Evolutionary conservation across 371 early-diverging fungal species (phyloP).

Genomic region (Lichtheimia ramosa): DNA sequence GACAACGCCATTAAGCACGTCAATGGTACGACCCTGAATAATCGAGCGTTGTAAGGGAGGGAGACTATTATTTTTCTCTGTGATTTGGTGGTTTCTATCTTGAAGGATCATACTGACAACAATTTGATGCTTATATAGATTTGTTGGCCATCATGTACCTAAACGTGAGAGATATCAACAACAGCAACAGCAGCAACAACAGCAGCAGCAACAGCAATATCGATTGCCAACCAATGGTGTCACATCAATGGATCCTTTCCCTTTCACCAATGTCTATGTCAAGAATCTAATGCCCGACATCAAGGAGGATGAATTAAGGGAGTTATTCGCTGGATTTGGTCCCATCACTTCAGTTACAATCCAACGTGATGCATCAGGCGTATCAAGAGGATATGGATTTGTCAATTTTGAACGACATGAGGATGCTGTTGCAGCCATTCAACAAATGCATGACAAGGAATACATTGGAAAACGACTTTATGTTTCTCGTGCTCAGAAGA

Average conservation of each 20-base stretch:
- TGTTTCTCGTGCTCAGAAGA: slow-evolving; percentile 98
- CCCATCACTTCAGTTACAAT: slow-evolving; percentile 80
- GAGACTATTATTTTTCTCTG: background rate
- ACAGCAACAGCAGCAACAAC: slow-evolving; percentile 7
- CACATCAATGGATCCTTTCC: slow-evolving; percentile 59
- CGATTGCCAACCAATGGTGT: background rate
- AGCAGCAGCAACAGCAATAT: background rate
- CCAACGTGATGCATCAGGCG: slow-evolving; percentile 77
- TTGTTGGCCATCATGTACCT: slow-evolving; percentile 89
- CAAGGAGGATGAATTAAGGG: slow-evolving; percentile 82
- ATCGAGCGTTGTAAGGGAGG: slow-evolving; percentile 72
- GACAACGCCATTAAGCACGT: slow-evolving; percentile 93
- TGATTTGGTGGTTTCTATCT: background rate
- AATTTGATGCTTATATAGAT: background rate
- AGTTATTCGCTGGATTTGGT: slow-evolving; percentile 88
- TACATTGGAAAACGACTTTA: slow-evolving; percentile 88
- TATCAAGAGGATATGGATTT: slow-evolving; percentile 93
- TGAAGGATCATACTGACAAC: too few relatives aligned
- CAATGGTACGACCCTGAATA: slow-evolving; percentile 96
- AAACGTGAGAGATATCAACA: slow-evolving; percentile 82
- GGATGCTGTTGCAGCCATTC: slow-evolving; percentile 88
- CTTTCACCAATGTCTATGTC: slow-evolving; percentile 98
- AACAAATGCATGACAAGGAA: slow-evolving; percentile 90
- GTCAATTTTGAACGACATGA: slow-evolving; percentile 95
- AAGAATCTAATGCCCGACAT: slow-evolving; percentile 93